These are phyloP conservation scores for Fraxinus cuspidata DNA, from an alignment of 257 asterid species.

Conservation along the genomic window DNA sequence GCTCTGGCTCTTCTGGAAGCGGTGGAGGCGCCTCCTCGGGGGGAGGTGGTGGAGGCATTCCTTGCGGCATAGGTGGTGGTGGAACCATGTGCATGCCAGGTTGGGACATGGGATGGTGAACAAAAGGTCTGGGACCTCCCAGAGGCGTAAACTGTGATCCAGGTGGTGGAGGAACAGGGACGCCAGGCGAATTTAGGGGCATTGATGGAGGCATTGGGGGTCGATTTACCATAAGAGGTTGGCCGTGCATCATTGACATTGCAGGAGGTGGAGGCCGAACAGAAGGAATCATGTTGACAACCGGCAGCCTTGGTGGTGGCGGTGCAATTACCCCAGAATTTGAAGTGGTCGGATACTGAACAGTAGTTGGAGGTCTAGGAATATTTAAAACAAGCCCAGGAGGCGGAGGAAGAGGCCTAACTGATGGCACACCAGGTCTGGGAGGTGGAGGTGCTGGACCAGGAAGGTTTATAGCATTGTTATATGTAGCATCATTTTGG, in stretches of 20 bases:
- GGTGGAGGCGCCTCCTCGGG: slow-evolving; percentile 99
- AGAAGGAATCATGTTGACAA: slow-evolving; percentile 57
- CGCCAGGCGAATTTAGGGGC: slow-evolving; percentile 40
- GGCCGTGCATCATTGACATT: slow-evolving; percentile 70
- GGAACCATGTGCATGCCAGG: slow-evolving; percentile 71
- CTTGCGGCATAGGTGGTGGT: slow-evolving; percentile 80
- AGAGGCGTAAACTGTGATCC: slow-evolving; percentile 80
- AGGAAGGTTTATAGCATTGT: slow-evolving; percentile 61
- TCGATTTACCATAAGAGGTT: slow-evolving; percentile 62
- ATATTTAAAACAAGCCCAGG: slow-evolving; percentile 80
- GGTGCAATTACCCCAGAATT: slow-evolving; percentile 54
- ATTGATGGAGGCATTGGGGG: slow-evolving; percentile 67
- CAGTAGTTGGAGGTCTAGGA: slow-evolving; percentile 62
- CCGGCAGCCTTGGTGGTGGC: slow-evolving; percentile 70
- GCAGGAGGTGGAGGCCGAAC: slow-evolving; percentile 74
- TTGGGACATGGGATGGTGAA: slow-evolving; percentile 59
- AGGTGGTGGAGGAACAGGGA: slow-evolving; percentile 74
- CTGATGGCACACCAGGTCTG: slow-evolving; percentile 62
- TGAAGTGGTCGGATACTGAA: slow-evolving; percentile 55
- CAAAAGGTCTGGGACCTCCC: slow-evolving; percentile 62
- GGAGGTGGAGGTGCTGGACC: slow-evolving; percentile 94
- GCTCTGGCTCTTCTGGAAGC: slow-evolving; percentile 92
- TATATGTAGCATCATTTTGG: slow-evolving; percentile 43
- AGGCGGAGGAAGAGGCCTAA: slow-evolving; percentile 88
- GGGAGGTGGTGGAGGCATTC: slow-evolving; percentile 83